Conservation (phyloP, 805 yeast species). For the Teunomyces barrocoloradensis region DNA sequence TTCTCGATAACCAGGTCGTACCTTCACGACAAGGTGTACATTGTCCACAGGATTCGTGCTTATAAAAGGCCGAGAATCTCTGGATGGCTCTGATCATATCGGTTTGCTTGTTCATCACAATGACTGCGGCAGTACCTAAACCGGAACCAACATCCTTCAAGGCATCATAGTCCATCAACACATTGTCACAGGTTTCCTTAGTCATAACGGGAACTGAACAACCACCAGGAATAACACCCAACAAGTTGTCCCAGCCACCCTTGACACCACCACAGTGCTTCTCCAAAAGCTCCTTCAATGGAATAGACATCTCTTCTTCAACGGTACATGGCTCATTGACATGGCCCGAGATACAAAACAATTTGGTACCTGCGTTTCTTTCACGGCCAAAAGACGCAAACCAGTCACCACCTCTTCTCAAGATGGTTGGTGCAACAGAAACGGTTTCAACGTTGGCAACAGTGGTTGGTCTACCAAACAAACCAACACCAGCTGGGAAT, state of each 20-base stretch:
- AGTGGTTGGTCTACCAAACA: conserved; percentile 87
- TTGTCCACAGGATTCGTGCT: conserved; percentile 93
- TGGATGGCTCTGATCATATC: conserved; percentile 85
- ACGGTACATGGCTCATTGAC: conserved; percentile 91
- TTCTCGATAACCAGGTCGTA: conserved; percentile 77
- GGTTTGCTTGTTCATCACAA: conserved; percentile 84
- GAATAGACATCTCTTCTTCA: conserved; percentile 92
- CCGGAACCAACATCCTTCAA: conserved; percentile 83
- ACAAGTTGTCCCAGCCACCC: conserved; percentile 91
- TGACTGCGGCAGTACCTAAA: conserved; percentile 90
- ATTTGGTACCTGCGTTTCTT: conserved; percentile 79
- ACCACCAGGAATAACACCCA: conserved; percentile 89
- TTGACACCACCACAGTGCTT: conserved; percentile 88
- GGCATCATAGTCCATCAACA: conserved; percentile 86
- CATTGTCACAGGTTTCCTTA: conserved; percentile 60
- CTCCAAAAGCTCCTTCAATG: conserved; percentile 77
- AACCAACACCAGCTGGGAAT: conserved; percentile 91
- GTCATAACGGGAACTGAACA: conserved; percentile 83
- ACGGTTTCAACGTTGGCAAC: conserved; percentile 91
- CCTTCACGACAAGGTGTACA: conserved; percentile 96
- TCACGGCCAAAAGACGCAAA: conserved; percentile 81
- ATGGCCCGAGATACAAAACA: conserved; percentile 85
- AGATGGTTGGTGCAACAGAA: conserved; percentile 84
- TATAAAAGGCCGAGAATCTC: conserved; percentile 78
- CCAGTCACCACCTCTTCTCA: conserved; percentile 89